Evolutionary conservation across 1,139 yeast genomes (phyloP), one percentile per base, ranked within the genome.

Genomic region (Taphrina betulina): DNA sequence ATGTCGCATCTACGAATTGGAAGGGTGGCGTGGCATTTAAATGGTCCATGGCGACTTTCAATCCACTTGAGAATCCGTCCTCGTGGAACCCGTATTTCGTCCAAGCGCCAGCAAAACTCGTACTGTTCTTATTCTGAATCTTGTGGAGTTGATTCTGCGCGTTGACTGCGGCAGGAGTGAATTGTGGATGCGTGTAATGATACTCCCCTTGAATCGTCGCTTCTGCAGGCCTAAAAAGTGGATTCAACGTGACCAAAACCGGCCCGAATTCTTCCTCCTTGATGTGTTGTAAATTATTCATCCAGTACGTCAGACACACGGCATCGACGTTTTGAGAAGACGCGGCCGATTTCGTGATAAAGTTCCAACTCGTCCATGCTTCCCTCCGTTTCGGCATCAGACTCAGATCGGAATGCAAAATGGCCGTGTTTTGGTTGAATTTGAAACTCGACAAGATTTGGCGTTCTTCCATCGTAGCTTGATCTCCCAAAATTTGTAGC

Each of bases 11-110:
- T 19, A 42, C 51, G 29, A 52, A 52, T 5, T 42, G 43, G 24
- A 52, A 52, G 10, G 57, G 57, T 4, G 38, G 28, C 16, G 37
- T 19, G 17, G 57, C 57, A 14, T 38, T 43, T 12, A 52, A 34
- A 41, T 51, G 55, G 33, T 42, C 31, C 43, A 52, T 42, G n/a
- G 57, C 57, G 3, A 42, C 46, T 2, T 33, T 26, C 5, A 52
- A 43, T 10, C 57, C 57, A 35, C 51, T 43, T n/a, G 51, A 35
- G 31, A 52, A 52, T 3, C 57, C 57, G 20, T 52, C 57, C 29
- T 52, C 57, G 26, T 52, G 57, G 33, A 52, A 52, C 2, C 57
- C 57, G 17, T 52, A 52, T 17, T 52, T 52, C 10, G 57, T 52
- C 57, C 57, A 52, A 3, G 57, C 57, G 3, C 57, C 57, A 3